Evolutionary conservation across 495 filamentous ascomycete genomes (phyloP).

Genomic region (Baudoinia panamericana): DNA sequence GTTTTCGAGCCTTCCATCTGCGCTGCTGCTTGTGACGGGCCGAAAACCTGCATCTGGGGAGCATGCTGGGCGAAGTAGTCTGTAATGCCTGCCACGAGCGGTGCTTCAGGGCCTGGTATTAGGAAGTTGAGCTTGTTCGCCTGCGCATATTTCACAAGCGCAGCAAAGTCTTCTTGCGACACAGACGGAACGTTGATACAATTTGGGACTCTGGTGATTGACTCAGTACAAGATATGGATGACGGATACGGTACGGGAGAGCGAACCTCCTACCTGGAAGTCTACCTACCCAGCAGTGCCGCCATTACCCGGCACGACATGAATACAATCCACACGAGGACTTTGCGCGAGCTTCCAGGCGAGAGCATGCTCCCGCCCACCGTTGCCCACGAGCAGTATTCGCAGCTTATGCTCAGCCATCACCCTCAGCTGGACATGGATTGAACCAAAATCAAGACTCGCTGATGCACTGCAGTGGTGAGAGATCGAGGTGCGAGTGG

Average conservation of each 20-base stretch:
- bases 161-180: constrained; percentile 59
- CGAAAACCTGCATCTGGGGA: constrained; percentile 66
- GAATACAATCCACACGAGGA: constrained; percentile 48
- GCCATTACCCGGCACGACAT: constrained; percentile 71
- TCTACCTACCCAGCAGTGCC: constrained; percentile 51
- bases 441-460: too few species aligned
- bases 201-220: constrained; percentile 40
- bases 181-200: constrained; percentile 56
- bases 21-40: constrained; percentile 73
- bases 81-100: constrained; percentile 82
- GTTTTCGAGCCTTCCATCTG: constrained; percentile 92
- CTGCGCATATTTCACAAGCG: constrained; percentile 60
- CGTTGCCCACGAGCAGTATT: constrained; percentile 81
- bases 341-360: constrained; percentile 91
- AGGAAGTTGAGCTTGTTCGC: constrained; percentile 67
- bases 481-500: too few species aligned
- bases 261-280: not conserved
- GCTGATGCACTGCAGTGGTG: too few species aligned
- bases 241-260: not conserved
- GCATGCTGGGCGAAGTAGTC: constrained; percentile 50
- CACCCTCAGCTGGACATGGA: too few species aligned
- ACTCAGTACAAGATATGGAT: not conserved
- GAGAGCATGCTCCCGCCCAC: constrained; percentile 85
- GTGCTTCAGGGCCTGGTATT: constrained; percentile 83
- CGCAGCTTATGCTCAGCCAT: constrained; percentile 6